A percentile compares a stretch with the other conserved stretches of the same genome.
These are phyloP conservation scores for Daldinia sp. DNA, from an alignment of 2,329 filamentous ascomycete genomes.

Conservation along the genomic window DNA sequence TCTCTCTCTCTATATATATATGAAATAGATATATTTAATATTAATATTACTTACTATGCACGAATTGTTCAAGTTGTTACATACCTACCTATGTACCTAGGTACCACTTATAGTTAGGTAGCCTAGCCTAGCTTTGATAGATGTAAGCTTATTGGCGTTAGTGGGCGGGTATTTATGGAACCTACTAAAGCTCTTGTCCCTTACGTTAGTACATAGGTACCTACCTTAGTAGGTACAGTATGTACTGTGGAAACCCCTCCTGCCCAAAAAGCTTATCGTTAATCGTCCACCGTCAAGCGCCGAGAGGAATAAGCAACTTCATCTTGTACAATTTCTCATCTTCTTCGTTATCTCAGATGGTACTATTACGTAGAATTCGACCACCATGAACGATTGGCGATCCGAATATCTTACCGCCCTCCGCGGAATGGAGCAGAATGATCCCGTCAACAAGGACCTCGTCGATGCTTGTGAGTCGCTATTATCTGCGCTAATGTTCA, in stretches of 20 bases:
- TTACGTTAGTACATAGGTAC: too few species aligned
- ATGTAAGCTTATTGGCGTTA: conserved; percentile 8
- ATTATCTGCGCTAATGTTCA: background rate
- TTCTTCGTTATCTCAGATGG: conserved; percentile 19
- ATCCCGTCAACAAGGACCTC: conserved; percentile 67
- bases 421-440: conserved; percentile 74
- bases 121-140: too few species aligned
- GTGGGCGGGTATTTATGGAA: conserved; percentile 23
- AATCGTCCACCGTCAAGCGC: too few species aligned
- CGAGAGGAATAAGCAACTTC: conserved; percentile 10
- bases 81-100: too few species aligned
- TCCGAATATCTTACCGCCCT: conserved; percentile 82
- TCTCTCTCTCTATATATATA: too few species aligned
- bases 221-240: too few species aligned
- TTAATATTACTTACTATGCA: too few species aligned
- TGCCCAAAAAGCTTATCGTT: conserved; percentile 1
- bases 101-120: too few species aligned
- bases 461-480: conserved; percentile 75
- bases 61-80: too few species aligned
- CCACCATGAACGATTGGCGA: conserved; percentile 72
- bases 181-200: conserved; percentile 13
- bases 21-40: too few species aligned
- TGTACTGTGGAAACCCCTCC: conserved; percentile 13
- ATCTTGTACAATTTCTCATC: conserved; percentile 5
- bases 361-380: conserved; percentile 29